Evolutionary conservation across 1,284 basidiomycete genomes (phyloP).

Genomic region (Albatrellus sp.): DNA sequence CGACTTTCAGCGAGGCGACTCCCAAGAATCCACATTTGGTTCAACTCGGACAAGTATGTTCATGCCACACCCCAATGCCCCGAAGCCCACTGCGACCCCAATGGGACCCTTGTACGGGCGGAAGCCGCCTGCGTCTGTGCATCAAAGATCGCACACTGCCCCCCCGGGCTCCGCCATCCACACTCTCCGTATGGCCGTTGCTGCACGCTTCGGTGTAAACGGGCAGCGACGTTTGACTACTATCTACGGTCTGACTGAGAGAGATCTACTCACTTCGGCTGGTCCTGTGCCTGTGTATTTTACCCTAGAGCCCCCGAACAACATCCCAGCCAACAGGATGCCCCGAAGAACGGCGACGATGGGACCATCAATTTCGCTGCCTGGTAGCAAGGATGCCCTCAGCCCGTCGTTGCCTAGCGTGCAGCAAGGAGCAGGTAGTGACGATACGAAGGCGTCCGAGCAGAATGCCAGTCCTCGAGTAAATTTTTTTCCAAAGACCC

Average conservation of each 20-base stretch:
- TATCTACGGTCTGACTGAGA: conserved; percentile 48
- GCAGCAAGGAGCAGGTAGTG: background rate
- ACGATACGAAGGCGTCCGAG: background rate
- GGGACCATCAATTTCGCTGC: background rate
- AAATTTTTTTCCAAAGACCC: conserved; percentile 48
- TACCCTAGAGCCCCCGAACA: conserved; percentile 39
- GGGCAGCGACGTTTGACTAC: conserved; percentile 27
- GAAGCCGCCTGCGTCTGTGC: conserved; percentile 10
- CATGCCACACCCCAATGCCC: conserved; percentile 63
- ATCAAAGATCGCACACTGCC: conserved; percentile 3
- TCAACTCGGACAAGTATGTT: conserved; percentile 37
- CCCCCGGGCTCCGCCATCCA: conserved; percentile 19
- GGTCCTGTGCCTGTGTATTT: conserved; percentile 60
- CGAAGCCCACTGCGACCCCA: conserved; percentile 30
- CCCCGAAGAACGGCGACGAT: conserved; percentile 2
- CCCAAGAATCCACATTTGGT: conserved; percentile 7
- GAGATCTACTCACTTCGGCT: conserved; percentile 36
- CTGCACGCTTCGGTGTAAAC: conserved; percentile 13
- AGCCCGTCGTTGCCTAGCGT: background rate
- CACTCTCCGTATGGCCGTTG: conserved; percentile 18
- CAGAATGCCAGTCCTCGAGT: conserved; percentile 32
- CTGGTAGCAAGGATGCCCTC: background rate
- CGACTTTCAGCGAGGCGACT: background rate
- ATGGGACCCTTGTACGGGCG: conserved; percentile 52
- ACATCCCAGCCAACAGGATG: conserved; percentile 16